Percentiles rank a stretch among this genome's conserved stretches.
Conservation (phyloP, 2,329 filamentous ascomycete species). For the Verticillium klebahnii region DNA sequence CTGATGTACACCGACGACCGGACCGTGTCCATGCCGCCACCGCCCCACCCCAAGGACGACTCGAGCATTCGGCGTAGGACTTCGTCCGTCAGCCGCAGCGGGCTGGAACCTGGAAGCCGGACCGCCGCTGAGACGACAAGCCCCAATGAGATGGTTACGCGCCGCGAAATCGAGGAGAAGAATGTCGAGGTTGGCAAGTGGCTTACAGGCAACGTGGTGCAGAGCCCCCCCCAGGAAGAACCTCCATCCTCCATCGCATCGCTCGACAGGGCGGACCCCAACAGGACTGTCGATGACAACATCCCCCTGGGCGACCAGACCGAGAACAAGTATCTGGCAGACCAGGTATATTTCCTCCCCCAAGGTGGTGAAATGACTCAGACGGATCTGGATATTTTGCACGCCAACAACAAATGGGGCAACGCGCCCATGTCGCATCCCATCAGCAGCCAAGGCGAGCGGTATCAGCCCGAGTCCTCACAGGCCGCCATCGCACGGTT, state of each 20-base stretch:
- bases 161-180: constrained; percentile 37
- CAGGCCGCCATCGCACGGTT: constrained; percentile 50
- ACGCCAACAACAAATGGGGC: constrained; percentile 42
- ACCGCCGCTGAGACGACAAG: constrained; percentile 38
- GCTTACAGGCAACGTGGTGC: constrained; percentile 32
- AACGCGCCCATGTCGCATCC: constrained; percentile 41
- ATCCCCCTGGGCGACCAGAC: constrained; percentile 43
- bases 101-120: constrained; percentile 43
- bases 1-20: constrained; percentile 22
- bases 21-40: constrained; percentile 13
- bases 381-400: constrained; percentile 46
- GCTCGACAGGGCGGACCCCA: constrained; percentile 3
- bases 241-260: background rate
- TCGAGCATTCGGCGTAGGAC: constrained; percentile 37
- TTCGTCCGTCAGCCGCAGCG: constrained; percentile 33
- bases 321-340: constrained; percentile 43
- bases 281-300: constrained; percentile 24
- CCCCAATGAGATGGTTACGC: constrained; percentile 42
- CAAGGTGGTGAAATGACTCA: constrained; percentile 35
- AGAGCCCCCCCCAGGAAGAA: constrained; percentile 5
- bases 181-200: constrained; percentile 48
- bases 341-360: constrained; percentile 44
- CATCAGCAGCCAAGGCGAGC: constrained; percentile 30
- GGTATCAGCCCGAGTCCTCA: constrained; percentile 44
- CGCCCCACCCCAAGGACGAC: constrained; percentile 20